Conservation (phyloP, 805 yeast species). For the Teunomyces kruisii region DNA sequence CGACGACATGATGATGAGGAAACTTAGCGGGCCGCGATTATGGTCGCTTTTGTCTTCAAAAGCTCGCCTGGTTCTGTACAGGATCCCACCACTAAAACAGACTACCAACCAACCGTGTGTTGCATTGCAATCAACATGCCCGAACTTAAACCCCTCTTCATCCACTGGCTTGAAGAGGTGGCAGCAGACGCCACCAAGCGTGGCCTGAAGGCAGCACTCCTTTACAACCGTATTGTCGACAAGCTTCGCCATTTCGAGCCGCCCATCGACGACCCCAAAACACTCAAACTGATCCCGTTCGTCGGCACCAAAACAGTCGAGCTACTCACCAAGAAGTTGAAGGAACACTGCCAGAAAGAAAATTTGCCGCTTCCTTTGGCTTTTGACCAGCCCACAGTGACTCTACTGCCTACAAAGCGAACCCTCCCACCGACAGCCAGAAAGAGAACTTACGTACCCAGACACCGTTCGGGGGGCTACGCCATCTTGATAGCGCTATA, state of each 20-base stretch:
- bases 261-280: slow-evolving; percentile 53
- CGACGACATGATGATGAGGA: background rate
- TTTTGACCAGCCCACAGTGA: slow-evolving; percentile 14
- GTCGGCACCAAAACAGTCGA: slow-evolving; percentile 72
- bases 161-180: slow-evolving; percentile 59
- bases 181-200: slow-evolving; percentile 43
- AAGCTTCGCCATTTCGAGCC: slow-evolving; percentile 46
- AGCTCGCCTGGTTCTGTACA: too few relatives aligned
- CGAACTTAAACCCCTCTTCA: slow-evolving; percentile 53
- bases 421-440: slow-evolving; percentile 11
- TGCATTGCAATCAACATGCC: too few relatives aligned
- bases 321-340: slow-evolving; percentile 46
- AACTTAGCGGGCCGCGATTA: too few relatives aligned
- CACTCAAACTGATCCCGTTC: slow-evolving; percentile 58
- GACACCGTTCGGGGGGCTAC: slow-evolving; percentile 77
- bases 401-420: background rate
- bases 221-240: slow-evolving; percentile 57
- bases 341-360: slow-evolving; percentile 55
- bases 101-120: too few relatives aligned
- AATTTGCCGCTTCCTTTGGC: slow-evolving; percentile 46
- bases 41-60: too few relatives aligned
- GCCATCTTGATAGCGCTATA: slow-evolving; percentile 68
- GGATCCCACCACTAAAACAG: background rate
- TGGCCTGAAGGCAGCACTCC: slow-evolving; percentile 52
- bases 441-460: slow-evolving; percentile 59